phyloP scores from a whole-genome alignment of 2,329 filamentous ascomycete genomes.

The Aureobasidium subglaciale region DNA sequence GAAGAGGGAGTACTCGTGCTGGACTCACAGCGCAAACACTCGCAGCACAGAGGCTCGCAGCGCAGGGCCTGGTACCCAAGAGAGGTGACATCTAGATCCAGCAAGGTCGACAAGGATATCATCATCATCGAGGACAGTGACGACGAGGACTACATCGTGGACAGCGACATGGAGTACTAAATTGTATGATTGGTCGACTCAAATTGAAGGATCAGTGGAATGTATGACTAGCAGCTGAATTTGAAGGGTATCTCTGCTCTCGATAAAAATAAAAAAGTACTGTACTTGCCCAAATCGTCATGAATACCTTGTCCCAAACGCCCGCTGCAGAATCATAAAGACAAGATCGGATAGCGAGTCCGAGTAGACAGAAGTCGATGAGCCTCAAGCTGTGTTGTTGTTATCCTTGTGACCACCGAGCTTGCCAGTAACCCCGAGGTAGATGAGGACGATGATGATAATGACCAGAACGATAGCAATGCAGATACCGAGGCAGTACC shows the following conservation, averaged over 20 bases:
- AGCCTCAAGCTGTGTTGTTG: background rate
- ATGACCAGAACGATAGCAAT: conserved; percentile 31
- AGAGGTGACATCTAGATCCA: background rate
- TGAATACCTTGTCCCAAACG: background rate
- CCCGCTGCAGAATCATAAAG: background rate
- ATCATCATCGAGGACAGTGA: background rate
- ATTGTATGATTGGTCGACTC: too few relatives aligned
- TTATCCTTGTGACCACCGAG: conserved; percentile 8
- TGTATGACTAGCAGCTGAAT: background rate
- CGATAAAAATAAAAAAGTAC: background rate
- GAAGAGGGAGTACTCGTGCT: background rate
- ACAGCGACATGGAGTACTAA: background rate
- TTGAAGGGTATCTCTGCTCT: conserved; percentile 10
- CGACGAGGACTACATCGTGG: background rate
- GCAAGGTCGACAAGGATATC: background rate
- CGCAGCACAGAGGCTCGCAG: too few relatives aligned
- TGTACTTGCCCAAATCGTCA: background rate
- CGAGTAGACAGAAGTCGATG: background rate
- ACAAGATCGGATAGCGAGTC: background rate
- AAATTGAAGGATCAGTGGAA: background rate
- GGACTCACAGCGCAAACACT: too few relatives aligned
- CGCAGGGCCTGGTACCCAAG: background rate
- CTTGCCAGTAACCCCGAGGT: conserved; percentile 22
- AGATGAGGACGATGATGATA: conserved; percentile 33
- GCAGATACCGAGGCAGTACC: conserved; percentile 79